Evolutionary conservation across 2,329 filamentous ascomycete species (phyloP), one percentile per base, ranked within the genome.

Genomic region (Coniochaeta sp.): DNA sequence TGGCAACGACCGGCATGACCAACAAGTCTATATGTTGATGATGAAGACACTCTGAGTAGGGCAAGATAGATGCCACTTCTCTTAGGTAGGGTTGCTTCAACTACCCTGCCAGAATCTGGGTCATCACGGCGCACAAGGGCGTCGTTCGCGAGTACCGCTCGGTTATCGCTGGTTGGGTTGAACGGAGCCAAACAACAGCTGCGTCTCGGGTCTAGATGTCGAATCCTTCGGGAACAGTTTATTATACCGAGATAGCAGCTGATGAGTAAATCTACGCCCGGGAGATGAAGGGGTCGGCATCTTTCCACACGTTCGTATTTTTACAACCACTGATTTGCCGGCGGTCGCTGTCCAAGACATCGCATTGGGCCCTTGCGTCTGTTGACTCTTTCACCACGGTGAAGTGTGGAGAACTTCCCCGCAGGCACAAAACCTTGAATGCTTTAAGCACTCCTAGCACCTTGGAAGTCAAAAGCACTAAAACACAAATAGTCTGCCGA

Each of bases 391-490:
- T 34, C 22, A n/a, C 36, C 36, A 57, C 38, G 50, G 47, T 33
- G 31, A n/a, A 28, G 19, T 44, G 36, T 33, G 59, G 26, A 57
- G 34, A 38, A 7, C 36, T 58, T 58, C 57, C 57, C 57, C 57
- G 43, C 57, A 58, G 6, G 31, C 3, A 3, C 19, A 8, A 28
- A 31, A 28, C 11, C 56, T 24, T 43, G 12, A 50, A 6, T 6
- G 44, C 44, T 6, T 14, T 28, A 26, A 50, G 44, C 36, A 4
- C 16, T 4, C 36, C 36, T 4, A 4, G 36, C 6, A 6, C 9
- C 6, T 6, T 19, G 17, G 19, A 19, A 50, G 19, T 28, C 44
- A 50, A 47, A 58, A 55, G 43, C 55, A 26, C 58, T 40, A 50
- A 57, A 54, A 56, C 31, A 36, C n/a, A 19, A 24, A 33, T 36